Evolutionary conservation across 495 filamentous ascomycete species (phyloP), one percentile per base, ranked within the genome.

Genomic region (Antarctomyces pellizariae): DNA sequence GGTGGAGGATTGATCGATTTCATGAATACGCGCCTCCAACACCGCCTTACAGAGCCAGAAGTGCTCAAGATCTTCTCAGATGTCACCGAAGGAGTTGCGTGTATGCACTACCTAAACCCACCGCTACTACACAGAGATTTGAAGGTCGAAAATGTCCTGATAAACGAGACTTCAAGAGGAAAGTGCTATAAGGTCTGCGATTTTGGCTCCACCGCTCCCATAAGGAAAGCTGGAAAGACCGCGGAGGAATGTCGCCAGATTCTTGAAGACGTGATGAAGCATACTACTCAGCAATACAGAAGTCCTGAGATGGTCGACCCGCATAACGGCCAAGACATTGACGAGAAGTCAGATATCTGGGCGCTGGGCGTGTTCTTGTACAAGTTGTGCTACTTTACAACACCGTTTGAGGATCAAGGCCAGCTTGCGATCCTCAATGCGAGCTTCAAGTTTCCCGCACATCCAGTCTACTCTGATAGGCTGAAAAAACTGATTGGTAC

Each of bases 271-370:
- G 74, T 97, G 18, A 89, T 95, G 51, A 75, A 76, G 38, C 83
- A 97, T 45, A 97, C 86, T 0, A 97, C 86, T 5, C 59, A 95
- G 47, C 86, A 97, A 45, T 97, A 97, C 42, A 62, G 86, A 33
- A 95, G 86, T 45, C 86, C 86, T 22, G 86, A 97, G 51, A 97
- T 97, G 89, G 68, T 97, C 32, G 86, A 97, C 45, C 86, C 95
- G 11, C 95, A 92, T 45, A 58, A 83, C 37, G 91, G 84, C 50
- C 77, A 80, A 34, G 80, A 89, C 2, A 93, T 97, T 47, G 80
- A 97, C 43, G 86, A 97, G 57, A 97, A 97, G 55, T 91, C 82
- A 22, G 86, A 97, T 50, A 90, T 97, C 11, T 97, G 86, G 86
- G 86, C 86, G 1, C 57, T 97, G 20, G 86, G 86, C 8, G 86